These are phyloP conservation scores for Paralagenidium karlingii DNA, from an alignment of 352 stramenopile genomes.

Conservation along the genomic window DNA sequence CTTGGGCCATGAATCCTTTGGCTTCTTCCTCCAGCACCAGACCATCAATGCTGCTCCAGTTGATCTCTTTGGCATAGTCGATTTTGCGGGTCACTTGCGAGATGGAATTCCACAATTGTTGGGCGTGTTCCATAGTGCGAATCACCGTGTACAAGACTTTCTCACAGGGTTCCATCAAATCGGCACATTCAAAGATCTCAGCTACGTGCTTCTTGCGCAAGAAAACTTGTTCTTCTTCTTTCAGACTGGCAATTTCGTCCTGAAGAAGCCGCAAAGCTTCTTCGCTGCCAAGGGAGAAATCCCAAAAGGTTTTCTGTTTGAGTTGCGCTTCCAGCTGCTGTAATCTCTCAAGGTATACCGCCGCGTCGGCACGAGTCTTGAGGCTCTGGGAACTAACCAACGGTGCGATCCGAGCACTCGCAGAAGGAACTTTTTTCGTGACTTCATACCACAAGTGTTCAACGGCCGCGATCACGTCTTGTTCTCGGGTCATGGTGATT, in stretches of 20 bases:
- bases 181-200: conserved; percentile 87
- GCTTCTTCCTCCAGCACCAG: conserved; percentile 89
- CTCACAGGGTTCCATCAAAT: conserved; percentile 73
- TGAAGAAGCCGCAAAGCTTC: conserved; percentile 24
- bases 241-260: conserved; percentile 18
- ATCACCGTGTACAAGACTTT: conserved; percentile 68
- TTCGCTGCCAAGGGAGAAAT: conserved; percentile 27
- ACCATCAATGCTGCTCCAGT: conserved; percentile 87
- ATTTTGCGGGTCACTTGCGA: conserved; percentile 84
- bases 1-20: conserved; percentile 74
- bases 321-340: conserved; percentile 35
- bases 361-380: conserved; percentile 65
- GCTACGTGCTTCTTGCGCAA: conserved; percentile 78
- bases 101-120: conserved; percentile 81
- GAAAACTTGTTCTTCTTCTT: conserved; percentile 22
- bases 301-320: conserved; percentile 49
- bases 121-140: conserved; percentile 52
- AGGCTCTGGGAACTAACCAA: conserved; percentile 42
- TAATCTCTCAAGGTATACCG: conserved; percentile 72
- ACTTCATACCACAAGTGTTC: conserved; percentile 56
- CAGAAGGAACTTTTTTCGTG: conserved; percentile 40
- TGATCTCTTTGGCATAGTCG: conserved; percentile 69
- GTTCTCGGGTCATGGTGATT: conserved; percentile 34
- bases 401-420: conserved; percentile 48
- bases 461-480: conserved; percentile 31